Evolutionary conservation across 371 early-diverging fungal genomes (phyloP), one percentile per base, ranked within the genome.

Genomic region (Mucor sp.): DNA sequence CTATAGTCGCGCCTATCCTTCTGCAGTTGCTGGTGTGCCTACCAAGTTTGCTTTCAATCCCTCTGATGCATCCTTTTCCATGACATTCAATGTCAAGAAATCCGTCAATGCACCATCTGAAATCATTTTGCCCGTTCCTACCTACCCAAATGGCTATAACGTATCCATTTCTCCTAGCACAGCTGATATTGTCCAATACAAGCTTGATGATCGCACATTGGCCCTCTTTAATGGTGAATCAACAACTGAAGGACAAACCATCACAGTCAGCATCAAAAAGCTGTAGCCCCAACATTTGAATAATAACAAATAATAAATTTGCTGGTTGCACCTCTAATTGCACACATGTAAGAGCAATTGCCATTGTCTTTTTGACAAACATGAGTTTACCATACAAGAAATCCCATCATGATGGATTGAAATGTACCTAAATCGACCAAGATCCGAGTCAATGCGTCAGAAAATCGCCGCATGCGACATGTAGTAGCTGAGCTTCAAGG

Each of bases 1-100:
- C 23, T 81, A 81, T 56, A 77, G 77, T 19, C 79, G 81, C 5
- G 68, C 77, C 12, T 81, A 81, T 64, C 77, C 75, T 35, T 66
- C 77, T 43, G 81, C 81, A 4, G 71, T 79, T 0, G 79, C 79
- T 7, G 81, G 81, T 14, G 65, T 41, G 12, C 71, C 71, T 6
- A 50, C 58, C 27, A 63, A 58, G 5, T 71, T 60, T 48, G 44
- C 15, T n/a, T 71, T 67, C 33, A 63, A 67, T 53, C 50, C 35
- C 23, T 44, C 63, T 7, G 56, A 58, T 35, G 41, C 32, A 21
- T 63, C 71, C n/a, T 71, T 71, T 25, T 21, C 35, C n/a, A 27
- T 71, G 17, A 53, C 53, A 8, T 71, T 55, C 56, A 58, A 27
- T 3, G 44, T 63, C n/a, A 60, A 67, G 25, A 62, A 44, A 19